Evolutionary conservation across 169 alveolate genomes (phyloP), one percentile per base, ranked within the genome.

Genomic region (Cryptosporidium sp.): DNA sequence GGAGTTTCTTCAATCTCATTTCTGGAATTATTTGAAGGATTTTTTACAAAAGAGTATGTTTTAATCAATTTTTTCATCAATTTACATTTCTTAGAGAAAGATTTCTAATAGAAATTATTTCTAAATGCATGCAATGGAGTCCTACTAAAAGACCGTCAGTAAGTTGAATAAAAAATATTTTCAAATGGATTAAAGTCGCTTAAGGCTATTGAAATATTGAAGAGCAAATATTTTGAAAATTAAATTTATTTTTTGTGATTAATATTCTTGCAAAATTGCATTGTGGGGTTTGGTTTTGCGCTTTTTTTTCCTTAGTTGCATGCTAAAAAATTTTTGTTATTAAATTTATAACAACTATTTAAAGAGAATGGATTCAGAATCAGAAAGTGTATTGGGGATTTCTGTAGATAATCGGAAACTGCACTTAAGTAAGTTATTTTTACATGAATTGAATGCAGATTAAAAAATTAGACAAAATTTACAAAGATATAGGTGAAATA

Each of bases 101-200:
- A 43, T 23, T 37, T 14, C 59, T 80, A 29, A 48, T 80, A 1
- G 75, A 80, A 14, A 26, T 80, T 21, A 80, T 80, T 59, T 29
- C 43, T 16, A 43, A 31, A 16, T 80, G 89, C n/a, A 59, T 80
- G 8, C 74, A 65, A 59, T 80, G 89, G 89, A 45, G 62, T 80
- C 89, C 89, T 12, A 37, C 26, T 21, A 65, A 80, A 67, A 59
- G 89, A 1, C 89, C 89, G 26, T 59, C 89, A 45, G 89, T 80
- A 80, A 80, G 89, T 65, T 51, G 12, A n/a, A 59, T 16, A 35
- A 6, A 8, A n/a, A 26, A 55, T 55, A n/a, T 3, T 33, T 31
- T 5, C 4, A 9, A 65, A 35, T 33, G 0, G 31, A 65, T 33
- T 12, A 65, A 65, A 65, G 55, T 35, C n/a, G 16, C 2, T 35